phyloP scores from a whole-genome alignment of 345 rosid genomes.

The Gossypium thurberi region DNA sequence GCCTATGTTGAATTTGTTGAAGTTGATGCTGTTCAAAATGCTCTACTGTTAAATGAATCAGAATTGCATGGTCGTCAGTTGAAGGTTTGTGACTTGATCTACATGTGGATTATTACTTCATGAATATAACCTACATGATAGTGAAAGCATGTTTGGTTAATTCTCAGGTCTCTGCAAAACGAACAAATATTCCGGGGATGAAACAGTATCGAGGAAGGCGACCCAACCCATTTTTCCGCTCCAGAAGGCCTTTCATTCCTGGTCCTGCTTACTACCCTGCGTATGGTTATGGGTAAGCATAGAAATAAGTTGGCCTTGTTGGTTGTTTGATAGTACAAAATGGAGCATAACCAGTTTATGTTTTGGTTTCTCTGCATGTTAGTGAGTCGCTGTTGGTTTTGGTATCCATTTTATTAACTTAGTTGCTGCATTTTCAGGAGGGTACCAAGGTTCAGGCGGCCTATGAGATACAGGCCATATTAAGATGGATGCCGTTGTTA shows the following conservation, averaged over 20 bases:
- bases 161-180: conserved; percentile 82
- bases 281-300: conserved; percentile 72
- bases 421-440: conserved; percentile 50
- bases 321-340: neutral
- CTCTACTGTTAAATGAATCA: conserved; percentile 84
- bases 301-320: conserved; percentile 1
- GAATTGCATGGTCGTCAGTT: conserved; percentile 96
- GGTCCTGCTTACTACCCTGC: conserved; percentile 57
- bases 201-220: conserved; percentile 91
- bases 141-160: conserved; percentile 10
- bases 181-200: conserved; percentile 96
- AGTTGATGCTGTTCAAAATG: conserved; percentile 87
- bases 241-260: conserved; percentile 77
- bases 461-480: conserved; percentile 89
- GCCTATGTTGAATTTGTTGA: conserved; percentile 98
- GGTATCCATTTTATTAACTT: neutral
- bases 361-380: conserved; percentile 2
- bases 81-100: conserved; percentile 46
- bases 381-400: neutral
- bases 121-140: neutral
- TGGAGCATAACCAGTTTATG: neutral
- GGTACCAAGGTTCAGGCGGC: conserved; percentile 87
- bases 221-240: conserved; percentile 55
- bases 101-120: neutral
- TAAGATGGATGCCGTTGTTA: conserved; percentile 18